Conservation (phyloP, 2,329 filamentous ascomycete genomes). For the Monascus ruber region DNA sequence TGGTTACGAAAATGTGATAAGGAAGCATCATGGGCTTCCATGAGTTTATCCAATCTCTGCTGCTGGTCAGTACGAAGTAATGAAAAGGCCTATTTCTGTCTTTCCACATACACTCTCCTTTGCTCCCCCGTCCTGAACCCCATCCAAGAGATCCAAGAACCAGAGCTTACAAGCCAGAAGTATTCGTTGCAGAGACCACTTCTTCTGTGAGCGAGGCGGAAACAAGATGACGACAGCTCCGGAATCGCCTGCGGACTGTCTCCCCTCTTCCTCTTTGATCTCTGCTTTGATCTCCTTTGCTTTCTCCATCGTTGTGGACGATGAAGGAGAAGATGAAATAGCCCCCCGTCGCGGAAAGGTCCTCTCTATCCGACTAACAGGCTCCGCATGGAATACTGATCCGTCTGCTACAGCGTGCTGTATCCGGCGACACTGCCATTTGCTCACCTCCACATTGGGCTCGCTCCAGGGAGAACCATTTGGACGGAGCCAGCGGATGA, state of each 20-base stretch:
- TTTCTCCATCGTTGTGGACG: too few relatives aligned
- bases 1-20: constrained; percentile 2
- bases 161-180: constrained; percentile 8
- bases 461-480: constrained; percentile 7
- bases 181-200: constrained; percentile 6
- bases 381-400: constrained; percentile 5
- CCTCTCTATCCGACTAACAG: too few relatives aligned
- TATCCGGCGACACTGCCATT: constrained; percentile 15
- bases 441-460: constrained; percentile 1
- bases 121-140: constrained; percentile 5
- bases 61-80: too few relatives aligned
- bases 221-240: constrained; percentile 12
- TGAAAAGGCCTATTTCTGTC: too few relatives aligned
- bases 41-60: constrained; percentile 8
- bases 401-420: constrained; percentile 11
- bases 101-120: constrained; percentile 6
- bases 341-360: too few relatives aligned
- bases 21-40: constrained; percentile 4
- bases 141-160: constrained; percentile 6
- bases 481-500: constrained; percentile 15
- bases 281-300: too few relatives aligned
- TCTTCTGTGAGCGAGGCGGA: constrained; percentile 5
- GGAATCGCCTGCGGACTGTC: constrained; percentile 3
- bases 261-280: background rate
- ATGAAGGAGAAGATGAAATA: too few relatives aligned